These are phyloP conservation scores for Whalleya microplaca DNA, from an alignment of 2,329 filamentous ascomycete genomes.

Conservation along the genomic window DNA sequence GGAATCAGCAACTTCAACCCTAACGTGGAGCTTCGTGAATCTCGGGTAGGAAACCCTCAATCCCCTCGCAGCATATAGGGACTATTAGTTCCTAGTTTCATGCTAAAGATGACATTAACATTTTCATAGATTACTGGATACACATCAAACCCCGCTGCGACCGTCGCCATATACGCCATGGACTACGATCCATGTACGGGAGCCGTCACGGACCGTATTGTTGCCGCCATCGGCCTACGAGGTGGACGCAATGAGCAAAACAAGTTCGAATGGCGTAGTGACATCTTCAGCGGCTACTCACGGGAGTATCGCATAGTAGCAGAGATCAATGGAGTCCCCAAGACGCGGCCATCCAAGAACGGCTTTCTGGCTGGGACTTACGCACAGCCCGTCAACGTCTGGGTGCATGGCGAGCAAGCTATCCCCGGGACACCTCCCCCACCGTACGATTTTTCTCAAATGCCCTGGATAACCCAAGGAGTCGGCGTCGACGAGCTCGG, in stretches of 20 bases:
- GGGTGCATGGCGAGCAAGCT: slow-evolving; percentile 43
- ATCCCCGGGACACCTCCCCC: slow-evolving; percentile 41
- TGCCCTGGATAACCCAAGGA: slow-evolving; percentile 41
- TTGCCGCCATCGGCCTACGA: slow-evolving; percentile 37
- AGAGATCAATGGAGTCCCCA: slow-evolving; percentile 39
- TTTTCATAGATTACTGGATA: slow-evolving; percentile 37
- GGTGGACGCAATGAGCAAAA: slow-evolving; percentile 40
- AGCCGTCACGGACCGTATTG: slow-evolving; percentile 38
- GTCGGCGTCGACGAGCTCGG: slow-evolving; percentile 41
- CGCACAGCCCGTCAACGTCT: slow-evolving; percentile 41
- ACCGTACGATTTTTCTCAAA: slow-evolving; percentile 41
- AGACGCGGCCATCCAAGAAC: slow-evolving; percentile 39
- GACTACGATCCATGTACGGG: slow-evolving; percentile 44
- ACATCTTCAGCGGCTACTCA: slow-evolving; percentile 39
- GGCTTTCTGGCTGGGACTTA: slow-evolving; percentile 41
- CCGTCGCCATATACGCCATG: slow-evolving; percentile 40
- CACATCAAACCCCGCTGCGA: slow-evolving; percentile 39
- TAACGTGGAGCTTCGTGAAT: slow-evolving; percentile 42
- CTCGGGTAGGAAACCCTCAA: slow-evolving; percentile 33
- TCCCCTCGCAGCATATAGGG: background rate
- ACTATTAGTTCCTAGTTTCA: background rate
- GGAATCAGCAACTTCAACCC: slow-evolving; percentile 41
- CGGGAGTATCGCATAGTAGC: slow-evolving; percentile 41
- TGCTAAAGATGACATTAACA: background rate
- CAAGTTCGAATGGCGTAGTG: slow-evolving; percentile 42